These are phyloP conservation scores for Colletotrichum coccodes DNA, from an alignment of 2,329 filamentous ascomycete genomes.

Conservation along the genomic window DNA sequence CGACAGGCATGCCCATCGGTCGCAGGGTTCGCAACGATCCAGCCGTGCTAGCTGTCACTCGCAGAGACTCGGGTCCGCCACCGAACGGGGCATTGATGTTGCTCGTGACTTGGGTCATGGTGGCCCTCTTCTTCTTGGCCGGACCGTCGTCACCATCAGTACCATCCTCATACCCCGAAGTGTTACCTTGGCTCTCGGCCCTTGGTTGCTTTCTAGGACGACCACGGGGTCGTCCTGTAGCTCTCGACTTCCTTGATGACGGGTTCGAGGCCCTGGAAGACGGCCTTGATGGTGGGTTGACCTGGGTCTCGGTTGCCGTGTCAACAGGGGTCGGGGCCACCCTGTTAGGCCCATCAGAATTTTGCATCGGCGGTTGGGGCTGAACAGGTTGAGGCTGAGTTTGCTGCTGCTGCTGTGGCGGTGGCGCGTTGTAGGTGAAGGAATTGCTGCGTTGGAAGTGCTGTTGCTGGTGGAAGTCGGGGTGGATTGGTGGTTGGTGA, in stretches of 20 bases:
- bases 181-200: constrained; percentile 66
- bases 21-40: constrained; percentile 88
- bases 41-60: constrained; percentile 90
- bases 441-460: constrained; percentile 25
- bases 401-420: constrained; percentile 6
- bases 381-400: constrained; percentile 31
- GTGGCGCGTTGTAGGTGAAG: constrained; percentile 10
- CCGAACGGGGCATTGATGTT: constrained; percentile 79
- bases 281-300: constrained; percentile 63
- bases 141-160: constrained; percentile 68
- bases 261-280: constrained; percentile 68
- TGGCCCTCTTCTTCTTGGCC: constrained; percentile 79
- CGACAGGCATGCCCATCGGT: constrained; percentile 69
- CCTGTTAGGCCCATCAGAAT: constrained; percentile 43
- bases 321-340: constrained; percentile 45
- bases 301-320: constrained; percentile 39
- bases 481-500: constrained; percentile 39
- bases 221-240: constrained; percentile 66
- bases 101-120: constrained; percentile 77
- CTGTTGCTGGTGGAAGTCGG: constrained; percentile 22
- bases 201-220: constrained; percentile 64
- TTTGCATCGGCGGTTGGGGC: constrained; percentile 22
- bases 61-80: constrained; percentile 79
- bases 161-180: constrained; percentile 77
- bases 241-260: constrained; percentile 48